Percentiles rank a stretch among this genome's conserved stretches.
Conservation (phyloP, 768 basidiomycete genomes). For the Suillus plorans region DNA sequence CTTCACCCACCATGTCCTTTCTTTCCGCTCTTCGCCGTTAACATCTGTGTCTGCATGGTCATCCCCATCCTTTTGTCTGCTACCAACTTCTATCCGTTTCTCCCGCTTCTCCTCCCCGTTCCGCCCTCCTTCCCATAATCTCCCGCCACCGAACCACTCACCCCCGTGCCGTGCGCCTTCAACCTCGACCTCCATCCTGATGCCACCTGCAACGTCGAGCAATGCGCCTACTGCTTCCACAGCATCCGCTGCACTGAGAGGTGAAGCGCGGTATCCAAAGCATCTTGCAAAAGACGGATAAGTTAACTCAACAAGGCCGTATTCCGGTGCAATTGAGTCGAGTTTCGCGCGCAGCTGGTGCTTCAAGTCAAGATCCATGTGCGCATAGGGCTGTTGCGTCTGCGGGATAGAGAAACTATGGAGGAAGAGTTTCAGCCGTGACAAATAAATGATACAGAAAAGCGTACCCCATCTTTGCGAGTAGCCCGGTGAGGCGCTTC, state of each 20-base stretch:
- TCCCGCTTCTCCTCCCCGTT: constrained; percentile 34
- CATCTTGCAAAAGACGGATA: constrained; percentile 94
- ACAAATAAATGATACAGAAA: constrained; percentile 5
- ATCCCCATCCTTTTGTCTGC: constrained; percentile 26
- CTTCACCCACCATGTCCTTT: constrained; percentile 77
- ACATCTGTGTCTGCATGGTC: constrained; percentile 26
- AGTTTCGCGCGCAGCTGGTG: constrained; percentile 76
- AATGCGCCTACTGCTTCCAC: constrained; percentile 88
- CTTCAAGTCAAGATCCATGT: constrained; percentile 97
- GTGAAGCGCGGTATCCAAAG: constrained; percentile 86
- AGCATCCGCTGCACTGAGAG: constrained; percentile 89
- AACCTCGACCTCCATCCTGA: constrained; percentile 87
- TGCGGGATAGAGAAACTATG: constrained; percentile 90
- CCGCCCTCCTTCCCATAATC: constrained; percentile 65
- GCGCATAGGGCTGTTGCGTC: constrained; percentile 89
- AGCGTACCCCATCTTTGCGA: constrained; percentile 95
- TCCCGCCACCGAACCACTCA: constrained; percentile 92
- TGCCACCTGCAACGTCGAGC: constrained; percentile 86
- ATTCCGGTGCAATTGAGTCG: constrained; percentile 88
- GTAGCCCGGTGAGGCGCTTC: constrained; percentile 82
- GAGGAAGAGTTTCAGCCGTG: constrained; percentile 9
- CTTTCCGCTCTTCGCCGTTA: constrained; percentile 39
- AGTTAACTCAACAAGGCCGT: constrained; percentile 88
- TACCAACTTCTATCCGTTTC: constrained; percentile 25
- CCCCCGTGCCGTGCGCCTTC: constrained; percentile 89